These are phyloP conservation scores for Elaeis oleifera DNA, from an alignment of 202 grass and related monocot genomes.

Conservation along the genomic window DNA sequence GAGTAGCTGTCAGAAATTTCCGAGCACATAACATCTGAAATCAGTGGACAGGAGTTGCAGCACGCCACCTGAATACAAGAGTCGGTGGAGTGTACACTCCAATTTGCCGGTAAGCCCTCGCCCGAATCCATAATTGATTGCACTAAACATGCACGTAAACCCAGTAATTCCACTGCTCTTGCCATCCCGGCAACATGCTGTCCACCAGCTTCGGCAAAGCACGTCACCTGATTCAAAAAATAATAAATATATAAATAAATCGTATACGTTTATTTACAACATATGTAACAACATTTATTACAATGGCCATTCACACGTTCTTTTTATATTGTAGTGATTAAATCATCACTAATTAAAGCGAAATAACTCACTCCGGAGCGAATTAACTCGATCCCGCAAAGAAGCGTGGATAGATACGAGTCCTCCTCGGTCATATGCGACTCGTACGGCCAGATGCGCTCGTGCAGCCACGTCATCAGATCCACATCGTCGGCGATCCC, in stretches of 20 bases:
- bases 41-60: background rate
- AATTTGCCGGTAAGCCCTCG: conserved; percentile 69
- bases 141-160: conserved; percentile 74
- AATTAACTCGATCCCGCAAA: conserved; percentile 88
- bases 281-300: too few species aligned
- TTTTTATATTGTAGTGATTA: too few species aligned
- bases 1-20: too few species aligned
- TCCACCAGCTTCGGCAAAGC: conserved; percentile 94
- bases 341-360: background rate
- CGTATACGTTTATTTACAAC: too few species aligned
- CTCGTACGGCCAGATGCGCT: conserved; percentile 90
- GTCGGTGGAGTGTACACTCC: conserved; percentile 52
- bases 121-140: conserved; percentile 87
- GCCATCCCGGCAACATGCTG: conserved; percentile 85
- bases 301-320: too few species aligned
- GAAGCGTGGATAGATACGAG: conserved; percentile 77
- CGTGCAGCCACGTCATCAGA: conserved; percentile 79
- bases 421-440: conserved; percentile 89
- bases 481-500: conserved; percentile 96
- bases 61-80: conserved; percentile 72
- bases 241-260: too few species aligned
- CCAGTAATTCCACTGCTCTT: conserved; percentile 64
- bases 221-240: conserved; percentile 49
- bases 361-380: conserved; percentile 43
- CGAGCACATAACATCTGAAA: too few species aligned